Evolutionary conservation across 2,329 filamentous ascomycete species (phyloP), one percentile per base, ranked within the genome.

Genomic region (Metarhizium brunneum): DNA sequence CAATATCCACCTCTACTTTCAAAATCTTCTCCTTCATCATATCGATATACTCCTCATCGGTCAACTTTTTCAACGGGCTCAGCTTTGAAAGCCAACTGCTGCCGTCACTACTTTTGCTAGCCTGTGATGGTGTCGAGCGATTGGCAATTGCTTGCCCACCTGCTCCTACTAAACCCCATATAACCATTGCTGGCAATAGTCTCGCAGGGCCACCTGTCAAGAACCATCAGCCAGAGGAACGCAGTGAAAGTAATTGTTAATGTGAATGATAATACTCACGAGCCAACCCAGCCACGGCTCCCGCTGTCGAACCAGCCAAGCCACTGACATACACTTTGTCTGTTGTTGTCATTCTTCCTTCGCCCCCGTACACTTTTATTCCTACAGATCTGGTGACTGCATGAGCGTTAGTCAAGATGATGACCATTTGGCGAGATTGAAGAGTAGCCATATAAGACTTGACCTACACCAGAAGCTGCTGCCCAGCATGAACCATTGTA

Each of bases 401-500:
- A 29, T 45, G 42, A 3, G 42, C n/a, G 18, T 45, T 11, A 45
- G n/a, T 32, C 35, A 43, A 35, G 10, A 38, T 13, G 7, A 45
- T 11, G 42, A 25, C 42, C 20, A 6, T 45, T 11, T 35, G 32
- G 42, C 18, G 25, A 25, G 45, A 8, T 10, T 16, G 18, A 6
- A 16, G 20, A 43, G 13, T 13, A 2, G 7, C 32, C 25, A 20
- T 11, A 47, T 2, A 30, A 32, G 38, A 40, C 32, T 7, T 16
- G 25, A 1, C 82, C 65, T 75, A 85, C 87, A 85, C 78, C 85
- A 92, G 67, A 86, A 96, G 16, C 83, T 87, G 50, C 81, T 83
- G 40, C 90, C 90, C 43, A 95, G 78, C 47, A 82, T 79, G 69
- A 90, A 90, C 82, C 89, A 96, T 72, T 95, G 90, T 45, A 89